phyloP scores from a whole-genome alignment of 2,329 filamentous ascomycete species.

The Microascus cirrosus region DNA sequence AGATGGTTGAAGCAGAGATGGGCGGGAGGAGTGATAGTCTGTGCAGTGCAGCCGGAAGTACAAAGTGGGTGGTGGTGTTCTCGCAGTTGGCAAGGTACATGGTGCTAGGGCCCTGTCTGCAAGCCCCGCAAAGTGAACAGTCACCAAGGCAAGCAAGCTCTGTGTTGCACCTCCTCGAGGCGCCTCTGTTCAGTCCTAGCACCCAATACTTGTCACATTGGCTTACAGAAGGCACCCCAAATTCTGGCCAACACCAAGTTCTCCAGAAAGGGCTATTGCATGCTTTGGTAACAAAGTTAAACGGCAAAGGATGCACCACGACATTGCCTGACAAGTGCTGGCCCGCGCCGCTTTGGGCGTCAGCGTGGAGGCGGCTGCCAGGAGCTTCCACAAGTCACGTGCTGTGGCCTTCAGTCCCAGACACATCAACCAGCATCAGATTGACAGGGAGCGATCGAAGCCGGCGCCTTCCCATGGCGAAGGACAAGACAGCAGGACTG shows the following conservation, averaged over 20 bases:
- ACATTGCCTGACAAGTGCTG: background rate
- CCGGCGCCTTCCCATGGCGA: too few species aligned
- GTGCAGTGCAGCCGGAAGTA: background rate
- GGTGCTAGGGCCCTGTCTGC: background rate
- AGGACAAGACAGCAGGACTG: too few species aligned
- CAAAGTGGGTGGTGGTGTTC: background rate
- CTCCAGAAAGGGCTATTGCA: background rate
- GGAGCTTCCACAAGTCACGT: background rate
- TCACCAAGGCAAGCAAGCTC: background rate
- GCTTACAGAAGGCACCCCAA: background rate
- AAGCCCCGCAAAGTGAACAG: background rate
- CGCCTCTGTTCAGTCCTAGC: background rate
- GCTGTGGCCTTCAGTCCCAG: background rate
- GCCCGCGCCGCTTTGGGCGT: background rate
- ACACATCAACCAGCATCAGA: background rate
- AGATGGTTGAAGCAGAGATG: slow-evolving; percentile 4
- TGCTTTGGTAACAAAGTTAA: background rate
- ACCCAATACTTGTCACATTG: background rate
- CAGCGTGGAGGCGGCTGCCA: background rate
- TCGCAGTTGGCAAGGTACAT: background rate
- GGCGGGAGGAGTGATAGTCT: background rate
- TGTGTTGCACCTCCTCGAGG: background rate
- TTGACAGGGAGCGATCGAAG: too few species aligned
- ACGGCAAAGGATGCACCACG: background rate
- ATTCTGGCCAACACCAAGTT: background rate